A percentile compares a stretch with the other conserved stretches of the same genome.
These are phyloP conservation scores for Candida glucosophila DNA, from an alignment of 1,139 yeast species.

Conservation along the genomic window DNA sequence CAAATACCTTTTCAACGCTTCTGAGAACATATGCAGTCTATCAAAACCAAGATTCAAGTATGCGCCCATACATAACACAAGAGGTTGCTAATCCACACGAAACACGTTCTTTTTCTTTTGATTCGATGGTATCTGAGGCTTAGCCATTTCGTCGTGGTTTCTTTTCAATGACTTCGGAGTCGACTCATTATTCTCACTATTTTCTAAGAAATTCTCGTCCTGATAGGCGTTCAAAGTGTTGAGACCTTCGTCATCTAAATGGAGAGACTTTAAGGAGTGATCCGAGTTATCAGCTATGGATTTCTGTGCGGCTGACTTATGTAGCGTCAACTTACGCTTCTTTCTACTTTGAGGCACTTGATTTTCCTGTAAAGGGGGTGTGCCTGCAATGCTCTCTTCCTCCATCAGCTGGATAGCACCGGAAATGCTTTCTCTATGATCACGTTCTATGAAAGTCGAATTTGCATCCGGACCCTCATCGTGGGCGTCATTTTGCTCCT, in stretches of 20 bases:
- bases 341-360: slow-evolving; percentile 7
- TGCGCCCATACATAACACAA: too few species aligned
- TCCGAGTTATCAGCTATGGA: too few species aligned
- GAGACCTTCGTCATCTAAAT: slow-evolving; percentile 27
- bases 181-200: slow-evolving; percentile 12
- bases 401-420: slow-evolving; percentile 7
- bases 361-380: slow-evolving; percentile 12
- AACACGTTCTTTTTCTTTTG: slow-evolving; percentile 29
- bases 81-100: slow-evolving; percentile 23
- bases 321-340: slow-evolving; percentile 14
- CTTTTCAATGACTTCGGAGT: slow-evolving; percentile 12
- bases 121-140: slow-evolving; percentile 9
- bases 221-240: slow-evolving; percentile 30
- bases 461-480: too few species aligned
- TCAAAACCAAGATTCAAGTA: too few species aligned
- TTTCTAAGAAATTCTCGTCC: slow-evolving; percentile 27
- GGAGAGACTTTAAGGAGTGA: slow-evolving; percentile 11
- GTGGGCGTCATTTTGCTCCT: not conserved
- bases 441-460: slow-evolving; percentile 8
- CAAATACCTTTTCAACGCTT: too few species aligned
- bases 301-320: slow-evolving; percentile 15
- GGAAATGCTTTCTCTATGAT: too few species aligned
- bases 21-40: too few species aligned
- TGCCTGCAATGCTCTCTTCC: slow-evolving; percentile 24
- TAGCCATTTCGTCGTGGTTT: slow-evolving; percentile 4